Base-by-base conservation (phyloP, 495 filamentous ascomycete species). In the Aspergillus indologenus region DNA sequence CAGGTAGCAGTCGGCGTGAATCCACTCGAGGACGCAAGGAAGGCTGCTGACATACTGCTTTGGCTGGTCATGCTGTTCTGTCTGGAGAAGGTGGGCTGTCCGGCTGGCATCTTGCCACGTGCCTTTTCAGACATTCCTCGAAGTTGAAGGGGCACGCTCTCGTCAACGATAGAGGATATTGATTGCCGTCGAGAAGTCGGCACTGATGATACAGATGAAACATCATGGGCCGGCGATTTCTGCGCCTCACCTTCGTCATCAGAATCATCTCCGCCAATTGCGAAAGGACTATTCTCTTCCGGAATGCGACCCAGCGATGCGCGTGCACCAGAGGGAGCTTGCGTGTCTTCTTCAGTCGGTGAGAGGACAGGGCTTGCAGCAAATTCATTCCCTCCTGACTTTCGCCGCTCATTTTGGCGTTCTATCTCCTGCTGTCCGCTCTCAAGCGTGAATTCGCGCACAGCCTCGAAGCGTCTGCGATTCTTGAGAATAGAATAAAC, bases 71-170 rank as follows among this genome's bases (percentile, higher is more conserved):
- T 92, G 71, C 91, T 96, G 66, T 92, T 94, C 67, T 97, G 94
- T 8, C 95, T 81, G 3, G 92, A 96, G 69, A 98, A 97, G 17
- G 83, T 83, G 11, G 82, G 81, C 43, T 90, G 81, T 3, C 90
- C 88, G 11, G 89, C 91, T n/a, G 95, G 95, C 84, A 94, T 90
- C 70, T 99, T 99, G 8, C 94, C 94, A 50, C 94, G 79, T 23
- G 94, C 95, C 68, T 98, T 99, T 71, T 99, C 94, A 11, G 93
- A 96, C 91, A 98, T 99, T 49, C 91, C 93, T 49, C 91, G 84
- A n/a, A 95, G 68, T 65, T 97, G 93, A 34, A 87, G 76, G n/a
- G 92, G 90, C 12, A 96, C 83, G 22, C 89, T 87, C 64, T 94
- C 90, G 57, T 96, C 94, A 1, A 83, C 74, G 1, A 83, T 82